phyloP scores from a whole-genome alignment of 768 basidiomycete species.

The Epithele typhae region DNA sequence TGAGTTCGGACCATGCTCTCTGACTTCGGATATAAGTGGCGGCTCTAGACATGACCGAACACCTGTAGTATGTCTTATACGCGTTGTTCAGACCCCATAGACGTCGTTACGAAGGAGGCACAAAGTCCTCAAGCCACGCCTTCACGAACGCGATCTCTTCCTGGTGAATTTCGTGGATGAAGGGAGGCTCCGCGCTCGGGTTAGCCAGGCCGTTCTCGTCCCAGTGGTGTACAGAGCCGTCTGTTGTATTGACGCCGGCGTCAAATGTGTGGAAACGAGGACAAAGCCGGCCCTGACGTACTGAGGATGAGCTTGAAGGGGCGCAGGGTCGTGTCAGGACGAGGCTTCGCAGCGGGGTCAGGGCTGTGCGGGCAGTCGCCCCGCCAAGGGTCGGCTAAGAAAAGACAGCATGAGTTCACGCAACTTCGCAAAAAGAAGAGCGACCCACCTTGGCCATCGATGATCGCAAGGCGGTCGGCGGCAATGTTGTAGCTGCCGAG shows the following conservation, averaged over 20 bases:
- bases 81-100: no score
- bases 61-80: no score
- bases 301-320: conserved; percentile 88
- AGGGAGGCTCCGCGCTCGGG: conserved; percentile 58
- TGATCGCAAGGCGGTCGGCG: conserved; percentile 77
- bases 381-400: conserved; percentile 80
- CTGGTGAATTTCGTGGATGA: conserved; percentile 74
- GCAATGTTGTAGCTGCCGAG: conserved; percentile 80
- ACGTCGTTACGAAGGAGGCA: conserved; percentile 8
- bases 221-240: conserved; percentile 57
- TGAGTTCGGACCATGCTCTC: no score
- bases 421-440: no score
- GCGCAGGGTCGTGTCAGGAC: conserved; percentile 63
- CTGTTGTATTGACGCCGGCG: not conserved
- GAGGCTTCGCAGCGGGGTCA: conserved; percentile 47
- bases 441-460: conserved; percentile 73
- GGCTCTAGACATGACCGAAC: no score
- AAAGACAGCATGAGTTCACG: not conserved
- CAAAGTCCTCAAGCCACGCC: conserved; percentile 58
- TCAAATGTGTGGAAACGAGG: no score
- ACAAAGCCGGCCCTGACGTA: conserved; percentile 31
- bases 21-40: no score
- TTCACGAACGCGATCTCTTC: conserved; percentile 78
- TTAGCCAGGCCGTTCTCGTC: conserved; percentile 72
- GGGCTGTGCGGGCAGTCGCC: conserved; percentile 79